phyloP scores from a whole-genome alignment of 306 rosid genomes.

The Erythrophleum fordii region DNA sequence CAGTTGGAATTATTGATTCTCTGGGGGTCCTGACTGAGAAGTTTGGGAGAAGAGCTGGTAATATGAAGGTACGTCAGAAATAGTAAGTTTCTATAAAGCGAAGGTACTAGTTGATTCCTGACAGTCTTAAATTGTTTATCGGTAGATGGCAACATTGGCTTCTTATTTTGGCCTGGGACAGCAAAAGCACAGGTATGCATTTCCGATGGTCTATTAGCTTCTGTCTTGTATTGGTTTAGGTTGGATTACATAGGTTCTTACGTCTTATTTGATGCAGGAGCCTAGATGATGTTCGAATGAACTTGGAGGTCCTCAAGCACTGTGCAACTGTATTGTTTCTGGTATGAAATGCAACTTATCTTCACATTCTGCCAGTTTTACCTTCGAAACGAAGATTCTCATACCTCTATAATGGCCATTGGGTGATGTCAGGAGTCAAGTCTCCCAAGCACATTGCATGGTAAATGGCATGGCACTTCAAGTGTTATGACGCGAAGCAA shows the following conservation, averaged over 20 bases:
- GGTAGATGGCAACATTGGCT: constrained; percentile 93
- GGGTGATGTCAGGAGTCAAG: constrained; percentile 69
- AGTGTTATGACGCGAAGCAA: constrained; percentile 69
- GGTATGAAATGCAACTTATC: constrained; percentile 50
- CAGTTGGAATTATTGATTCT: constrained; percentile 79
- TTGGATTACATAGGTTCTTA: constrained; percentile 4
- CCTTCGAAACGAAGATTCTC: constrained; percentile 21
- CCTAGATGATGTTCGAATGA: constrained; percentile 98
- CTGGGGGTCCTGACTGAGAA: constrained; percentile 63
- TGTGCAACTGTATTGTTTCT: constrained; percentile 93
- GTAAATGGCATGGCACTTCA: constrained; percentile 57
- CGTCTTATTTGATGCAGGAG: constrained; percentile 59
- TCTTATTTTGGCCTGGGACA: constrained; percentile 85
- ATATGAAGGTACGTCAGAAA: constrained; percentile 81
- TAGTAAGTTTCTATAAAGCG: background rate
- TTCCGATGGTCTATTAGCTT: background rate
- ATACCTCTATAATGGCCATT: constrained; percentile 21
- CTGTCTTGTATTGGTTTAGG: background rate
- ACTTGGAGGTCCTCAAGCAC: constrained; percentile 90
- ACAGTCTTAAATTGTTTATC: constrained; percentile 10
- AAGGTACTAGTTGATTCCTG: background rate
- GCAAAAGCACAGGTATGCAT: constrained; percentile 83
- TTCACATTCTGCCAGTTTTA: background rate
- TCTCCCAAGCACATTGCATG: constrained; percentile 65
- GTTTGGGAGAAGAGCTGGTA: constrained; percentile 95